Base-by-base conservation (phyloP, 2,329 filamentous ascomycete species). In the Trichophaea hybrida region DNA sequence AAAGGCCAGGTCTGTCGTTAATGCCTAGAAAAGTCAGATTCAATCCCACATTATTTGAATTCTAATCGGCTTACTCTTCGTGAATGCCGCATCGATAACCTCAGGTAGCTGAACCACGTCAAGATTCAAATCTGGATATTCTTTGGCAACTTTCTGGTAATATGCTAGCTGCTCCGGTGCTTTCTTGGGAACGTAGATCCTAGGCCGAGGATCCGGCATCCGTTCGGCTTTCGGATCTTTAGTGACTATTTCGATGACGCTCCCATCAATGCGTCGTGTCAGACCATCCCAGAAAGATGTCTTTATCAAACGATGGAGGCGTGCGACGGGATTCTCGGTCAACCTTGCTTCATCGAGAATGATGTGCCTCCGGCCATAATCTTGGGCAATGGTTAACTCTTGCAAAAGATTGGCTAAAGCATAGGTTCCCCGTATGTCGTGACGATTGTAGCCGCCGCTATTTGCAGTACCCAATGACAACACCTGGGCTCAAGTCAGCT, bases 361-460 rank as follows among this genome's bases (percentile, higher is more conserved):
- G 68, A 97, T 91, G 70, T 88, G 84, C 73, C 89, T 88, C 62
- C 88, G 84, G 61, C 88, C 89, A 70, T 88, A 90, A 71, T 94
- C 86, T 76, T 94, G 85, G 65, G 93, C 93, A 66, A 97, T 79
- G 1, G 86, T 93, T 66, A 98, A 80, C 74, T 98, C 93, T 73
- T 98, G 93, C 44, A 97, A 78, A 50, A 97, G 81, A 71, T 97
- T 98, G 64, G 91, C 95, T 61, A 98, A 80, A 85, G 94, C 94
- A 73, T 98, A 98, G 35, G 88, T 97, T 69, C 93, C 93, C 65
- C 91, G 86, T 63, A 98, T 81, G 70, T 97, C 90, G 72, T 91
- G 89, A 64, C 83, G 83, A 69, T 90, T 91, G 75, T 86, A 82
- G 46, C 90, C 91, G 67, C 86, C 88, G 38, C 90, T 96, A 24